phyloP scores from a whole-genome alignment of 2,329 filamentous ascomycete species.

The Exophiala sp. region DNA sequence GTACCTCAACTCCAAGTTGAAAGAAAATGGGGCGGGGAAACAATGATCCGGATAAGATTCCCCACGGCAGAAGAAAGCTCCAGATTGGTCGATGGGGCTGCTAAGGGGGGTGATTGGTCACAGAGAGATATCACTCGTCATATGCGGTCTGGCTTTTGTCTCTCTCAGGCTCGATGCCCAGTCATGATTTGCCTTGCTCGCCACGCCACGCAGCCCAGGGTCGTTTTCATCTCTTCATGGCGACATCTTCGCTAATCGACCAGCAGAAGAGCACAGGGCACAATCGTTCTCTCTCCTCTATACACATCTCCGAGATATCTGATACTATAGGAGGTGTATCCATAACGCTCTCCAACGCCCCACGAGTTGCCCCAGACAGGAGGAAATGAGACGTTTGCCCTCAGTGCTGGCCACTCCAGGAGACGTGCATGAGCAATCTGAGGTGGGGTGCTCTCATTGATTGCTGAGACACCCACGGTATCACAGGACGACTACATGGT shows the following conservation, averaged over 20 bases:
- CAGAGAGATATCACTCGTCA: neutral
- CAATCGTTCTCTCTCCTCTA: neutral
- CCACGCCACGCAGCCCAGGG: too few species aligned
- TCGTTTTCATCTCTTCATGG: too few species aligned
- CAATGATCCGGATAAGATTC: slow-evolving; percentile 12
- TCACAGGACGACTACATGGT: slow-evolving; percentile 11
- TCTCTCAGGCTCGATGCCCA: too few species aligned
- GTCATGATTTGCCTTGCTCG: too few species aligned
- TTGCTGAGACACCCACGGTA: slow-evolving; percentile 21
- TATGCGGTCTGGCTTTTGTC: neutral
- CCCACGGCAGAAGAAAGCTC: neutral
- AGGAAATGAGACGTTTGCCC: slow-evolving; percentile 16
- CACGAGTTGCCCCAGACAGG: slow-evolving; percentile 12
- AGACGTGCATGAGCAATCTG: slow-evolving; percentile 13
- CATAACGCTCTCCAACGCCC: neutral
- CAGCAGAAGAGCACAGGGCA: neutral
- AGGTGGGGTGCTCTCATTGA: slow-evolving; percentile 15
- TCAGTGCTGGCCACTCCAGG: slow-evolving; percentile 6
- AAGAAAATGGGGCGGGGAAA: slow-evolving; percentile 8
- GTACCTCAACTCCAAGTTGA: too few species aligned
- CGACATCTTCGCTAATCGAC: too few species aligned
- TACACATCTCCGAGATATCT: neutral
- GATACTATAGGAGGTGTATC: neutral
- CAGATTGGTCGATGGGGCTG: neutral
- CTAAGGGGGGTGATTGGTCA: slow-evolving; percentile 15